Evolutionary conservation across 257 asterid genomes (phyloP).

Genomic region (Thymus mandschuricus): DNA sequence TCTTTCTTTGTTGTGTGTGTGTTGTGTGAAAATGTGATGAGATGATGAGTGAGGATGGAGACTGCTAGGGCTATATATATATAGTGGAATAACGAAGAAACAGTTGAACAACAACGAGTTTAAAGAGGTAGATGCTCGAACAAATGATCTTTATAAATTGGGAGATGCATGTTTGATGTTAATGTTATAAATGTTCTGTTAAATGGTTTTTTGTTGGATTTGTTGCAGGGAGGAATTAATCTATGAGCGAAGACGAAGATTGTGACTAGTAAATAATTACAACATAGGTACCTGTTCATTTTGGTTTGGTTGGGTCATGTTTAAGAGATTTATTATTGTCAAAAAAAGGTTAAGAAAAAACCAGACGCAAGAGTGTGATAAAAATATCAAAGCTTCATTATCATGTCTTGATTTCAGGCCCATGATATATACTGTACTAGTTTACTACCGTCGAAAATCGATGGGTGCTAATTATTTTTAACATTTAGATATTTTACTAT

Average conservation of each 20-base stretch:
- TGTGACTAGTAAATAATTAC: slow-evolving; percentile 29
- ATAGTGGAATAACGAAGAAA: slow-evolving; percentile 14
- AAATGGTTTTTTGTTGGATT: neutral
- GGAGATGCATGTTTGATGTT: neutral
- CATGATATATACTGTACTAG: too few relatives aligned
- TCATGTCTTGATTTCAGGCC: neutral
- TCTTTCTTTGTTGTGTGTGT: neutral
- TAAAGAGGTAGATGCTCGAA: slow-evolving; percentile 3
- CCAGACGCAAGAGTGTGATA: slow-evolving; percentile 12
- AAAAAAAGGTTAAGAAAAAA: neutral
- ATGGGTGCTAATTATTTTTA: too few relatives aligned
- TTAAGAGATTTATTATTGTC: slow-evolving; percentile 11
- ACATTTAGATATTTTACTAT: too few relatives aligned
- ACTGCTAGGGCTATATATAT: slow-evolving; percentile 14
- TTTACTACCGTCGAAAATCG: too few relatives aligned
- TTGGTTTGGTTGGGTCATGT: slow-evolving; percentile 27
- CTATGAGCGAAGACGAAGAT: slow-evolving; percentile 30
- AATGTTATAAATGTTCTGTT: neutral
- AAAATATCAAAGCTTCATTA: neutral
- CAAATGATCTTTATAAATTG: slow-evolving; percentile 31
- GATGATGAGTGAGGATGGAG: slow-evolving; percentile 14
- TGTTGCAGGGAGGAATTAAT: slow-evolving; percentile 2
- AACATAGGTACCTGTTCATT: neutral
- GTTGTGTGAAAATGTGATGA: slow-evolving; percentile 26
- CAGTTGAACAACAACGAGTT: slow-evolving; percentile 42